Evolutionary conservation across 805 yeast species (phyloP).

Genomic region (Pichia occidentalis): DNA sequence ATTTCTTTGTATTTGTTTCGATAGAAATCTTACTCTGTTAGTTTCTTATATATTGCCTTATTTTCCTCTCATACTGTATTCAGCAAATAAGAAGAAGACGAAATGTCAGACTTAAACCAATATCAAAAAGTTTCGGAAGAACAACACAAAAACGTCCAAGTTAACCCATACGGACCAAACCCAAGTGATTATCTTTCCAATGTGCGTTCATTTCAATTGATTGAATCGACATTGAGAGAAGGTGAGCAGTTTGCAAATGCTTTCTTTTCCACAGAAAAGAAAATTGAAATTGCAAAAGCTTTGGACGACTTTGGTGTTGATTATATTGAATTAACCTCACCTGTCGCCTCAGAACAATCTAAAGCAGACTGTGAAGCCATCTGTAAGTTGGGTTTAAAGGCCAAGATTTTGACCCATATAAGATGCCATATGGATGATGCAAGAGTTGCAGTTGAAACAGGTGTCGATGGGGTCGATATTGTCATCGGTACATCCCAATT

Average conservation of each 20-base stretch:
- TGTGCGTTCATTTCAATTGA: constrained; percentile 81
- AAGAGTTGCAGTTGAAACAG: constrained; percentile 92
- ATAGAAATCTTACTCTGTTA: too few species aligned
- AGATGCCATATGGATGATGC: constrained; percentile 99
- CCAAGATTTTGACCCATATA: constrained; percentile 93
- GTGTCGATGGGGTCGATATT: constrained; percentile 98
- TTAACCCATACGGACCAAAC: constrained; percentile 83
- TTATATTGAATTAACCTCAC: constrained; percentile 94
- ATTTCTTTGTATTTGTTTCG: too few species aligned
- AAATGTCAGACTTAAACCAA: constrained; percentile 20
- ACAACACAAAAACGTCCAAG: constrained; percentile 29
- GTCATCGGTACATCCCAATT: constrained; percentile 97
- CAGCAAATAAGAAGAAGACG: background rate
- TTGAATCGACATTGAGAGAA: constrained; percentile 94
- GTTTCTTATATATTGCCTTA: too few species aligned
- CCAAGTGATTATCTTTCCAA: constrained; percentile 90
- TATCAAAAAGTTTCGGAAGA: constrained; percentile 44
- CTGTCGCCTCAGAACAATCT: constrained; percentile 95
- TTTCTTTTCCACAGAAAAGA: constrained; percentile 88
- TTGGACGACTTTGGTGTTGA: constrained; percentile 97
- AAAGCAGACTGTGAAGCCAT: constrained; percentile 94
- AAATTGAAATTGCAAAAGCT: constrained; percentile 95
- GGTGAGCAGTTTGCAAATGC: constrained; percentile 99
- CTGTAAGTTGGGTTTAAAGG: constrained; percentile 92
- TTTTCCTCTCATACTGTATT: background rate